Evolutionary conservation across 108 stramenopile species (phyloP).

Genomic region (Cafeteria roenbergensis): DNA sequence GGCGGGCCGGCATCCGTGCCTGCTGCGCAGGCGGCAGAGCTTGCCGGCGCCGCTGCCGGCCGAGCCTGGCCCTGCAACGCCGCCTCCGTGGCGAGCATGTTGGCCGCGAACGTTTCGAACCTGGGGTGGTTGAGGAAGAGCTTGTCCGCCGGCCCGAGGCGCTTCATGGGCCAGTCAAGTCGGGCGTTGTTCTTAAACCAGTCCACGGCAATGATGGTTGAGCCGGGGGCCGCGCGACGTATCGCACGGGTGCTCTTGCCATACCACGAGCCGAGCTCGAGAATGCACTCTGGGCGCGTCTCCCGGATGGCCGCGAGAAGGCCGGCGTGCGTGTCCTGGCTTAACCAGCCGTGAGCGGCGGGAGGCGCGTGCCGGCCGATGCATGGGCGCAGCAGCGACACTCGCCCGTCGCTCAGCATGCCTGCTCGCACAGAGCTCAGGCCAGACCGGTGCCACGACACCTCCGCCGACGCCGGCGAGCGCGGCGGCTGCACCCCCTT

Average conservation of each 20-base stretch:
- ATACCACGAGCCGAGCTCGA: background rate
- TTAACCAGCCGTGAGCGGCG: background rate
- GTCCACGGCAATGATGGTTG: background rate
- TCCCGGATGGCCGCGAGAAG: background rate
- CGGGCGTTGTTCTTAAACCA: background rate
- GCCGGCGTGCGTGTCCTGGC: background rate
- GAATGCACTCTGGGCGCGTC: background rate
- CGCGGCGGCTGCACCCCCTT: too few relatives aligned
- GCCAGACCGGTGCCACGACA: background rate
- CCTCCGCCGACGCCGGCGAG: too few relatives aligned
- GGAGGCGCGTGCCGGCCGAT: background rate
- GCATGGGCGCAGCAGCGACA: background rate
- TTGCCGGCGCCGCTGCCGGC: too few relatives aligned
- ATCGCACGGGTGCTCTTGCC: background rate
- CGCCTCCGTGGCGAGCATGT: background rate
- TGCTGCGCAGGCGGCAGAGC: background rate
- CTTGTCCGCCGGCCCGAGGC: background rate
- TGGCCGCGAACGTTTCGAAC: background rate
- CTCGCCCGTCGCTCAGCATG: background rate
- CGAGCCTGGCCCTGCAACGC: background rate
- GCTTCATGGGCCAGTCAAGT: background rate
- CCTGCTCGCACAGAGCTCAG: too few relatives aligned
- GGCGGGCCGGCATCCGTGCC: background rate
- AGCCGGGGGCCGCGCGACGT: too few relatives aligned
- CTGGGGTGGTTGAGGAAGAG: background rate